phyloP scores from a whole-genome alignment of 805 yeast genomes.

The Kodamaea sagamina region DNA sequence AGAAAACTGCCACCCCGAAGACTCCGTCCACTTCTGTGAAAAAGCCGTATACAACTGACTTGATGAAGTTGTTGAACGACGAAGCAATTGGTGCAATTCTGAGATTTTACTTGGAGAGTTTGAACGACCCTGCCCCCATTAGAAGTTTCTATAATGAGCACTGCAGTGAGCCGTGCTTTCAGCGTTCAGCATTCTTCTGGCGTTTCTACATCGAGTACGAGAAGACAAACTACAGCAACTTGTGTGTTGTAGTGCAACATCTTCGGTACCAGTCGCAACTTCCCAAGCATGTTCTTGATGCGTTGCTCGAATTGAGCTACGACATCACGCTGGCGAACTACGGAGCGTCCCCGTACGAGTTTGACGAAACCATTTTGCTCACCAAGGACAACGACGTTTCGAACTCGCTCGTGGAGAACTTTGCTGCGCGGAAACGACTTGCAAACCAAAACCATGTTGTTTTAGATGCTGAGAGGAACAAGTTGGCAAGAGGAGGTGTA shows the following conservation, averaged over 20 bases:
- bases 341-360: constrained; percentile 18
- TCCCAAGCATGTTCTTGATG: constrained; percentile 51
- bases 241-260: constrained; percentile 47
- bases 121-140: constrained; percentile 14
- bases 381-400: constrained; percentile 26
- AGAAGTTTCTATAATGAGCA: constrained; percentile 34
- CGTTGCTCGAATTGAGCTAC: constrained; percentile 33
- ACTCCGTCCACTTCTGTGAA: neutral
- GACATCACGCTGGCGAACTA: constrained; percentile 24
- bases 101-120: constrained; percentile 32
- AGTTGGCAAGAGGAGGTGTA: constrained; percentile 3
- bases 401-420: constrained; percentile 29
- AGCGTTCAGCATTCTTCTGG: constrained; percentile 56
- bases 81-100: constrained; percentile 41
- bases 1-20: neutral
- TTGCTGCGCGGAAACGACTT: constrained; percentile 24
- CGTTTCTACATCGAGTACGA: constrained; percentile 56
- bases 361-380: constrained; percentile 10
- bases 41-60: constrained; percentile 1
- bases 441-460: constrained; percentile 23
- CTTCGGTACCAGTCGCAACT: constrained; percentile 48
- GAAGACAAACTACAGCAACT: constrained; percentile 44
- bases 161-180: constrained; percentile 32
- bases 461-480: constrained; percentile 17
- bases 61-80: constrained; percentile 37